These are phyloP conservation scores for Citrus sp. DNA, from an alignment of 345 rosid species.

Conservation along the genomic window DNA sequence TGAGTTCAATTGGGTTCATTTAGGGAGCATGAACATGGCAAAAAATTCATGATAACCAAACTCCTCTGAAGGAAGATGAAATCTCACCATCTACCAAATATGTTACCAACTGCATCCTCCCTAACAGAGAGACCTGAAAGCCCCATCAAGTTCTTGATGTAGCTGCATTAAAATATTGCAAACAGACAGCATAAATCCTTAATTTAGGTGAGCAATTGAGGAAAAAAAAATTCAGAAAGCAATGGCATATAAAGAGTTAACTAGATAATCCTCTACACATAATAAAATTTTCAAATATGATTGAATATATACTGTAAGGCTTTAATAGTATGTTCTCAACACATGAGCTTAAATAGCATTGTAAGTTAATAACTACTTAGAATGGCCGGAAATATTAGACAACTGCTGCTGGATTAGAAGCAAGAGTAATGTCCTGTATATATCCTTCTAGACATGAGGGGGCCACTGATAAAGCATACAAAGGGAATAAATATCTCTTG, in stretches of 20 bases:
- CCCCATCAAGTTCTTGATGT: slow-evolving; percentile 71
- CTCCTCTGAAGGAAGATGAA: not conserved
- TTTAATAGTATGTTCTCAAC: not conserved
- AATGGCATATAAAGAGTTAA: not conserved
- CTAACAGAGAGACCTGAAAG: slow-evolving; percentile 71
- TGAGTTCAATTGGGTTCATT: not conserved
- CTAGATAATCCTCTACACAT: not conserved
- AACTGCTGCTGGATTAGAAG: not conserved
- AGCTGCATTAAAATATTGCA: slow-evolving; percentile 41
- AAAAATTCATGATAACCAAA: slow-evolving; percentile 6
- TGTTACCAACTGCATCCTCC: slow-evolving; percentile 95
- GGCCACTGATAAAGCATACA: not conserved
- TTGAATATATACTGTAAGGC: not conserved
- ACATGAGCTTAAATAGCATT: not conserved
- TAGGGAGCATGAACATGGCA: not conserved
- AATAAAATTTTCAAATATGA: not conserved
- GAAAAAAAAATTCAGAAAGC: not conserved
- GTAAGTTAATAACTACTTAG: not conserved
- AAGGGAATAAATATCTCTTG: not conserved
- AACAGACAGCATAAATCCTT: not conserved
- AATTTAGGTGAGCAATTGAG: not conserved
- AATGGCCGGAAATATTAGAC: not conserved
- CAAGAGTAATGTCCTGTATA: not conserved
- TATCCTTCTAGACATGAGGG: not conserved
- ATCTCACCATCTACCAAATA: slow-evolving; percentile 86